These are phyloP conservation scores for Fusarium lateritium DNA, from an alignment of 2,329 filamentous ascomycete genomes.

Conservation along the genomic window DNA sequence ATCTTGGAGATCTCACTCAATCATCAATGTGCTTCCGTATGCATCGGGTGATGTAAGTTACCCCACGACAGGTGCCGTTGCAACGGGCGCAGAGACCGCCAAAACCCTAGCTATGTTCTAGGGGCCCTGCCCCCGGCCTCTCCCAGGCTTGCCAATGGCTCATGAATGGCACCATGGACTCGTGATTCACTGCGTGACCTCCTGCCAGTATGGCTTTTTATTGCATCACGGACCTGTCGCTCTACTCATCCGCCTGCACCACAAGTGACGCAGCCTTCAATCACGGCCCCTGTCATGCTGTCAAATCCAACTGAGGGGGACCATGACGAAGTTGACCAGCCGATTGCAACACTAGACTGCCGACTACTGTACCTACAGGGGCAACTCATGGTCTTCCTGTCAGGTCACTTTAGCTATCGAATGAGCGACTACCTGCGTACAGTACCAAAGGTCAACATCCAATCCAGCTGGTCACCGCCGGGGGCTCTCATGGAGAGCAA, in stretches of 20 bases:
- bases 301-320: slow-evolving; percentile 19
- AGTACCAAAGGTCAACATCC: not conserved
- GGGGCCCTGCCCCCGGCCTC: slow-evolving; percentile 18
- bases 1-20: slow-evolving; percentile 24
- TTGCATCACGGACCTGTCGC: slow-evolving; percentile 36
- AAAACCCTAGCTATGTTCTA: slow-evolving; percentile 16
- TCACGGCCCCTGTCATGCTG: slow-evolving; percentile 23
- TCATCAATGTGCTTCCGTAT: slow-evolving; percentile 19
- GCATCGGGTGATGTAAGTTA: slow-evolving; percentile 35
- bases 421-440: slow-evolving; percentile 3
- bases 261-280: slow-evolving; percentile 40
- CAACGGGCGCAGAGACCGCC: slow-evolving; percentile 41
- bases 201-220: slow-evolving; percentile 28
- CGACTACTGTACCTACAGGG: slow-evolving; percentile 5
- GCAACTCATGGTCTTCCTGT: slow-evolving; percentile 13
- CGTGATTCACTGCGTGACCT: slow-evolving; percentile 35
- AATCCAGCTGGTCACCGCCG: slow-evolving; percentile 23
- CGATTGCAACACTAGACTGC: slow-evolving; percentile 26
- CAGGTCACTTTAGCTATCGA: slow-evolving; percentile 18
- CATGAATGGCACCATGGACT: slow-evolving; percentile 42
- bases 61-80: slow-evolving; percentile 43
- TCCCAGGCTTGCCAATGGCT: slow-evolving; percentile 35
- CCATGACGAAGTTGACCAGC: slow-evolving; percentile 28
- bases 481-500: slow-evolving; percentile 16
- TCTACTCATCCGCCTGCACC: slow-evolving; percentile 30